phyloP scores from a whole-genome alignment of 2,329 filamentous ascomycete genomes.

The Zasmidium angulare region DNA sequence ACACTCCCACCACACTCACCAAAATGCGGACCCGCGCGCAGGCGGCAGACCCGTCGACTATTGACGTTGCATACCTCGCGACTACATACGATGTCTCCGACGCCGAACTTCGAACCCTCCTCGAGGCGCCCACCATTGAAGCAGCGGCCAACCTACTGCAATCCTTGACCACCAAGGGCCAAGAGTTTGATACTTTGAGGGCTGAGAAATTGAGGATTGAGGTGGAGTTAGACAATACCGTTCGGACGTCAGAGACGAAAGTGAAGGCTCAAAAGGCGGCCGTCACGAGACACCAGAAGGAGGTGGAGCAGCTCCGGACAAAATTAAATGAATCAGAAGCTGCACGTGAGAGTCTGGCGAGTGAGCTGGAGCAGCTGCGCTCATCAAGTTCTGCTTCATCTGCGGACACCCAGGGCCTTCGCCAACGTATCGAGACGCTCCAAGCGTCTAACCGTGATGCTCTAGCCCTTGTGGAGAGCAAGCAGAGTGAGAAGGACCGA shows the following conservation, averaged over 20 bases:
- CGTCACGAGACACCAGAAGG: slow-evolving; percentile 78
- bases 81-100: slow-evolving; percentile 69
- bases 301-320: slow-evolving; percentile 76
- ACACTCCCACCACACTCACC: slow-evolving; percentile 1
- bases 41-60: slow-evolving; percentile 50
- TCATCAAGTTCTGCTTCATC: slow-evolving; percentile 71
- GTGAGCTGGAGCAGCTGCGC: slow-evolving; percentile 76
- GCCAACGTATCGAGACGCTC: slow-evolving; percentile 79
- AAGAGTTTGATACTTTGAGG: slow-evolving; percentile 76
- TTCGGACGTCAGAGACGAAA: slow-evolving; percentile 79
- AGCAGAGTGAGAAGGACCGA: slow-evolving; percentile 80
- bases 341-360: slow-evolving; percentile 70
- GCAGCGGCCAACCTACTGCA: slow-evolving; percentile 74
- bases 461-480: slow-evolving; percentile 82
- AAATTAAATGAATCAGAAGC: slow-evolving; percentile 83
- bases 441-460: slow-evolving; percentile 93
- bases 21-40: slow-evolving; percentile 50
- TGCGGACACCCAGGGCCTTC: slow-evolving; percentile 72
- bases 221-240: slow-evolving; percentile 88
- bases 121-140: slow-evolving; percentile 71
- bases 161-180: slow-evolving; percentile 74
- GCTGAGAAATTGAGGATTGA: slow-evolving; percentile 86
- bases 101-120: slow-evolving; percentile 59
- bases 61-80: slow-evolving; percentile 73
- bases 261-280: slow-evolving; percentile 78